Evolutionary conservation across 108 stramenopile genomes (phyloP).

Genomic region (Nitzschia palea): DNA sequence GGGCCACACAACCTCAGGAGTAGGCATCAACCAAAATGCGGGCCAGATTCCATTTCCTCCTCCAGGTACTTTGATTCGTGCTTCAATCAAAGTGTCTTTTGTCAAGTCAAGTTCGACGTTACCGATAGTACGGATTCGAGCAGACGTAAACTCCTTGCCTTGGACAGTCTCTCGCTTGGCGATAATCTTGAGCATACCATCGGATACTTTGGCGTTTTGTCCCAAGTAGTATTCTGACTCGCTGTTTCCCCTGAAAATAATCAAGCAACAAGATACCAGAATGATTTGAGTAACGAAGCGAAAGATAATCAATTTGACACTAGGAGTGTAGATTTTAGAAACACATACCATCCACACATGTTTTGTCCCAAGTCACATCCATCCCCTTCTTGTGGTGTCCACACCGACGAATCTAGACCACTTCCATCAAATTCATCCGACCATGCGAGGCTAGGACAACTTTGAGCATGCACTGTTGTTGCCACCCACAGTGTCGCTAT

Average conservation of each 20-base stretch:
- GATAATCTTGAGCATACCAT: conserved; percentile 27
- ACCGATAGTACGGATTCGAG: conserved; percentile 30
- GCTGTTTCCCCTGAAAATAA: conserved; percentile 32
- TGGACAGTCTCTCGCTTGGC: conserved; percentile 5
- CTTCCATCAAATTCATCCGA: conserved; percentile 45
- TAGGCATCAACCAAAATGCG: conserved; percentile 68
- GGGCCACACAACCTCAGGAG: conserved; percentile 39
- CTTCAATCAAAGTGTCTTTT: conserved; percentile 25
- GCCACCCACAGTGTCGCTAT: too few species aligned
- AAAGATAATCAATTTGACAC: not conserved
- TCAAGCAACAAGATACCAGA: not conserved
- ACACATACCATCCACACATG: conserved; percentile 39
- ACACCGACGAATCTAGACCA: conserved; percentile 23
- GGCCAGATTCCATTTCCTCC: conserved; percentile 41
- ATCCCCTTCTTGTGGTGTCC: conserved; percentile 35
- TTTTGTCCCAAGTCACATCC: conserved; percentile 37
- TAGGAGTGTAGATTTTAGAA: not conserved
- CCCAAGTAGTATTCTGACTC: conserved; percentile 33
- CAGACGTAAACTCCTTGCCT: conserved; percentile 27
- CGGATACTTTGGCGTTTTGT: conserved; percentile 18
- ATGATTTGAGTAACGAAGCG: not conserved
- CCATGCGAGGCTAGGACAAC: conserved; percentile 38
- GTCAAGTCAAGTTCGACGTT: conserved; percentile 15
- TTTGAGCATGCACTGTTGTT: too few species aligned
- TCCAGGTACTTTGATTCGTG: conserved; percentile 31